Percentiles rank a stretch among this genome's conserved stretches.
Evolutionary conservation across 2,329 filamentous ascomycete species (phyloP).

Genomic region (Lasiodiplodia sp.): DNA sequence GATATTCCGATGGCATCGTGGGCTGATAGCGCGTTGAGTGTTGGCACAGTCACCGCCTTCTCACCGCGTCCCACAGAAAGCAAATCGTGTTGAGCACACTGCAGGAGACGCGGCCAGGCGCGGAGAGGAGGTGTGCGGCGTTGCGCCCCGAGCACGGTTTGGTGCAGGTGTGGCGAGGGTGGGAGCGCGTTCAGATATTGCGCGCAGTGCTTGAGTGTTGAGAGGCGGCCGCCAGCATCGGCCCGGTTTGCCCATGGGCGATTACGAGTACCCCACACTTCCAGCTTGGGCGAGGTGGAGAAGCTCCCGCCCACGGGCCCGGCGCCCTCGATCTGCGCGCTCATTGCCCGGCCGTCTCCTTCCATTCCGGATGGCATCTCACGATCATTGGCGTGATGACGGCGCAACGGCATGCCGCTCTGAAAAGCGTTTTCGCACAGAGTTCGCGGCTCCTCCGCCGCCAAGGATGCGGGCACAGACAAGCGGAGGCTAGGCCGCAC

Average conservation of each 20-base stretch:
- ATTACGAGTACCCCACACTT: slow-evolving; percentile 15
- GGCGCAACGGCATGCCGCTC: slow-evolving; percentile 1
- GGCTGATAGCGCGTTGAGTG: slow-evolving; percentile 4
- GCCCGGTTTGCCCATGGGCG: slow-evolving; percentile 19
- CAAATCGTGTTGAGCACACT: neutral
- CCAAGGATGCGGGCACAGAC: neutral
- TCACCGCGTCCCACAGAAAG: neutral
- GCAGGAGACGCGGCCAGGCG: neutral
- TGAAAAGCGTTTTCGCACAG: neutral
- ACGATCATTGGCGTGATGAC: neutral
- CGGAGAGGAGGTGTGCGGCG: neutral
- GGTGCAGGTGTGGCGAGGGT: neutral
- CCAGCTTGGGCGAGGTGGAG: neutral
- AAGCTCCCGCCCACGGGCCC: slow-evolving; percentile 8
- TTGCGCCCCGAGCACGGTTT: neutral
- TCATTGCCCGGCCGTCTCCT: neutral
- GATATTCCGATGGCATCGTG: slow-evolving; percentile 6
- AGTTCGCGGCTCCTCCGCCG: slow-evolving; percentile 1
- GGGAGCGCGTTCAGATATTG: neutral
- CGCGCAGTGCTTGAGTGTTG: neutral
- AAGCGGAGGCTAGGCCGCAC: slow-evolving; percentile 9
- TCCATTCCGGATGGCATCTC: neutral
- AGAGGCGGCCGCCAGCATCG: slow-evolving; percentile 1
- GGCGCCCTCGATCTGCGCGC: slow-evolving; percentile 11
- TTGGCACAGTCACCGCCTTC: slow-evolving; percentile 22